Conservation (phyloP, 306 rosid species). For the Quercus gilva region DNA sequence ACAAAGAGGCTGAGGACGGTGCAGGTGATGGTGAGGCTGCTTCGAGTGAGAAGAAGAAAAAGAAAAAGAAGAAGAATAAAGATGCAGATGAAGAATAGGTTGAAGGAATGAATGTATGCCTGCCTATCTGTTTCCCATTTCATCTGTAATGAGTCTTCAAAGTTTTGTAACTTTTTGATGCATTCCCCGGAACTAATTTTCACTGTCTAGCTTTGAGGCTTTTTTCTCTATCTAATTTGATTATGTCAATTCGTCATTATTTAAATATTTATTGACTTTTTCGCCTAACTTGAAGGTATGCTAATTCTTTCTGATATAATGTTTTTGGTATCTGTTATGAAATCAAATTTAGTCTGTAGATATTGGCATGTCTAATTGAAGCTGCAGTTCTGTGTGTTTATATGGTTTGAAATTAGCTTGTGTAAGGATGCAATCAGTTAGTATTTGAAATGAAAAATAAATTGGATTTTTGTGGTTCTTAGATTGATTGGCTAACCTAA, state of each 20-base stretch:
- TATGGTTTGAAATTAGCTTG: neutral
- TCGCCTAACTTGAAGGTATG: neutral
- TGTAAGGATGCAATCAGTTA: neutral
- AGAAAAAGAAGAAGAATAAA: constrained; percentile 50
- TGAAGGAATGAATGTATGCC: constrained; percentile 15
- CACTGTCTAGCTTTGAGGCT: neutral
- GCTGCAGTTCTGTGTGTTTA: neutral
- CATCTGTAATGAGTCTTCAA: constrained; percentile 11
- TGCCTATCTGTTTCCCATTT: neutral
- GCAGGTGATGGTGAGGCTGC: constrained; percentile 34
- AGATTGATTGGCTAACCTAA: neutral
- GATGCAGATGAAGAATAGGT: constrained; percentile 47
- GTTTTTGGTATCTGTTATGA: too few relatives aligned
- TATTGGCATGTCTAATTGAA: neutral
- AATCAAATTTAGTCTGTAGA: neutral
- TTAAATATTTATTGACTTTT: neutral
- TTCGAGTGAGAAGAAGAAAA: constrained; percentile 60
- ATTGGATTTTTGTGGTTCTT: neutral
- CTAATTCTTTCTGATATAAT: neutral
- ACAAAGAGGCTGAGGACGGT: constrained; percentile 45
- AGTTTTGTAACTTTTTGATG: constrained; percentile 15
- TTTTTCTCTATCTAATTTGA: neutral
- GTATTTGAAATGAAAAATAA: neutral
- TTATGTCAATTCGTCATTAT: neutral
- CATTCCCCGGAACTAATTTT: constrained; percentile 10